Conservation (phyloP, 768 basidiomycete genomes). For the Dentipellis fragilis region DNA sequence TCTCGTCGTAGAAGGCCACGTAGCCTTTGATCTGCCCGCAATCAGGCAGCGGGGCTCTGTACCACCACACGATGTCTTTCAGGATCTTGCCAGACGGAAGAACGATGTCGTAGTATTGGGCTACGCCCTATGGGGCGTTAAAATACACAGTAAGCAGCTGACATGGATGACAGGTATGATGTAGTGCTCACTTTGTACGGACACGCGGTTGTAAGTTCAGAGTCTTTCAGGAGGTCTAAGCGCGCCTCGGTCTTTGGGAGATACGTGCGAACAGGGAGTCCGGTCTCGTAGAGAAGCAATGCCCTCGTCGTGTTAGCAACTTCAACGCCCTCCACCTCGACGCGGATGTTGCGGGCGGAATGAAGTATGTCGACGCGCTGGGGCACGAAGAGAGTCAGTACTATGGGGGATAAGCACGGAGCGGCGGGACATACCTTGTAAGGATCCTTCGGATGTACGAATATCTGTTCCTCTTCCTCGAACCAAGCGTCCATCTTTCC, state of each 20-base stretch:
- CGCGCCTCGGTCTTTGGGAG: constrained; percentile 48
- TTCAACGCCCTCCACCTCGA: constrained; percentile 53
- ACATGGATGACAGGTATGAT: too few species aligned
- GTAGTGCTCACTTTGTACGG: constrained; percentile 48
- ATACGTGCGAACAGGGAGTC: constrained; percentile 46
- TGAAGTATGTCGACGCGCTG: constrained; percentile 54
- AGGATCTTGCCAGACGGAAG: constrained; percentile 30
- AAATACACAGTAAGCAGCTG: background rate
- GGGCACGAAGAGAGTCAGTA: background rate
- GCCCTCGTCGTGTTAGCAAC: constrained; percentile 48
- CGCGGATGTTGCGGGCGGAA: constrained; percentile 50
- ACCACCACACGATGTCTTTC: constrained; percentile 55
- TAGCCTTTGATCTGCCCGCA: constrained; percentile 40
- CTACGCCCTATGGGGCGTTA: constrained; percentile 35
- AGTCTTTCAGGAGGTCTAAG: constrained; percentile 38
- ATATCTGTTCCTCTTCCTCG: constrained; percentile 58
- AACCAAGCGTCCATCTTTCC: constrained; percentile 52
- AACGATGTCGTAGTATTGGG: constrained; percentile 45
- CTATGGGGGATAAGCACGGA: background rate
- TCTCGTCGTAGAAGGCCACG: constrained; percentile 57
- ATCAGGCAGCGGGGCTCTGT: constrained; percentile 42
- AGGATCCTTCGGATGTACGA: constrained; percentile 54
- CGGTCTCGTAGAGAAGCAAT: constrained; percentile 47
- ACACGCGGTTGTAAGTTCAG: constrained; percentile 37
- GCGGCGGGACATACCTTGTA: constrained; percentile 40